Conservation (phyloP, 163 green algal species). For the Chlorella variabilis region DNA sequence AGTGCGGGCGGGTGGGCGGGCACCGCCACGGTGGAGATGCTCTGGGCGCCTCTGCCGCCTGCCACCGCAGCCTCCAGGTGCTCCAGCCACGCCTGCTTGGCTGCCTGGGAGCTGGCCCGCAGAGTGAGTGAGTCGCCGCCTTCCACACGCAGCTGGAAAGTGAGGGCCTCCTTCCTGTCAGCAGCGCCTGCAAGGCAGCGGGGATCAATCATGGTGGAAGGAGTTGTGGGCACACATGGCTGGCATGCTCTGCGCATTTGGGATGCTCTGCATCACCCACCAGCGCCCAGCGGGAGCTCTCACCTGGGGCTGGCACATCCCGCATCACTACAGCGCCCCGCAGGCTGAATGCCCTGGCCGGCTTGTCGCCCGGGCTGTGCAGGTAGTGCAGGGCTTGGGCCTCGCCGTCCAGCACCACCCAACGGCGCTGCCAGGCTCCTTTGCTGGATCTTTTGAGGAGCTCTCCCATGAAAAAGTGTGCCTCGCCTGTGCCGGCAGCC, state of each 20-base stretch:
- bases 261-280: too few relatives aligned
- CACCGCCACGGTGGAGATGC: not conserved
- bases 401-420: slow-evolving; percentile 10
- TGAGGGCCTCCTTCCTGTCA: not conserved
- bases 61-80: not conserved
- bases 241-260: too few relatives aligned
- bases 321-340: not conserved
- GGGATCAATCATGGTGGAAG: too few relatives aligned
- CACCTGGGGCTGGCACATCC: not conserved
- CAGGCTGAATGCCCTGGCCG: not conserved
- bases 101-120: not conserved
- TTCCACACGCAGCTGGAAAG: not conserved
- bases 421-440: slow-evolving; percentile 17
- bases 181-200: too few relatives aligned
- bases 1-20: too few relatives aligned
- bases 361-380: too few relatives aligned
- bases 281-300: too few relatives aligned
- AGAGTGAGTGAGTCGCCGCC: not conserved
- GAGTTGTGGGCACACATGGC: too few relatives aligned
- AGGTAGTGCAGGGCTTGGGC: not conserved
- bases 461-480: slow-evolving; percentile 1
- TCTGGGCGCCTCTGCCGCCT: not conserved
- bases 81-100: not conserved
- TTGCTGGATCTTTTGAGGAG: not conserved
- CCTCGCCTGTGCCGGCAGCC: not conserved